A percentile compares a stretch with the other conserved stretches of the same genome.
Conservation (phyloP, 2,329 filamentous ascomycete species). For the Pseudogymnoascus sp. region DNA sequence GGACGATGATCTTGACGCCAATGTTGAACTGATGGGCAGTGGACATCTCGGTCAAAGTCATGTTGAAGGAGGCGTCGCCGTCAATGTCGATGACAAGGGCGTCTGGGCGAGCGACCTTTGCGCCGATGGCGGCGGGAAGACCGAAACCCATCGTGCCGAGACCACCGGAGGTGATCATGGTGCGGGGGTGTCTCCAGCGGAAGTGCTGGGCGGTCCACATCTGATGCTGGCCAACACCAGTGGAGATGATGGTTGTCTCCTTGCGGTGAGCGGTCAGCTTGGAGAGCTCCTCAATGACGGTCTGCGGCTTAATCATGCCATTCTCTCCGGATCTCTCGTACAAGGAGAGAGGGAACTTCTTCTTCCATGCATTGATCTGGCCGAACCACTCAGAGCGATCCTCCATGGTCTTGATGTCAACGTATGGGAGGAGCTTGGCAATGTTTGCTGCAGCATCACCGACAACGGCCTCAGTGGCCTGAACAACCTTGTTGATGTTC, state of each 20-base stretch:
- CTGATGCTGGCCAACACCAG: slow-evolving; percentile 95
- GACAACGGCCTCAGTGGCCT: slow-evolving; percentile 91
- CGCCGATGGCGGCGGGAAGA: slow-evolving; percentile 88
- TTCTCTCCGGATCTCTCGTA: slow-evolving; percentile 72
- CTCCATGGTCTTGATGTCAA: slow-evolving; percentile 53
- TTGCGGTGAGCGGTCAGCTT: slow-evolving; percentile 74
- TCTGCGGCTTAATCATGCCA: slow-evolving; percentile 88
- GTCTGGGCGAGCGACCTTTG: slow-evolving; percentile 70
- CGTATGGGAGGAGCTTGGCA: slow-evolving; percentile 62
- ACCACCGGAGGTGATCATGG: slow-evolving; percentile 94
- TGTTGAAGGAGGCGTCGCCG: slow-evolving; percentile 97
- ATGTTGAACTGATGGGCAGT: slow-evolving; percentile 95
- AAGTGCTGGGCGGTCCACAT: slow-evolving; percentile 99
- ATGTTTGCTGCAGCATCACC: slow-evolving; percentile 84
- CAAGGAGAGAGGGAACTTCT: slow-evolving; percentile 73
- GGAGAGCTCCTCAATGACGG: slow-evolving; percentile 83
- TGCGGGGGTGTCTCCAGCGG: slow-evolving; percentile 84
- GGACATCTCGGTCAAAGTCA: slow-evolving; percentile 93
- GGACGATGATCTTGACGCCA: slow-evolving; percentile 84
- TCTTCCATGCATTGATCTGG: slow-evolving; percentile 87
- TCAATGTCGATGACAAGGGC: slow-evolving; percentile 79
- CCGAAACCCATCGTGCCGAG: slow-evolving; percentile 95
- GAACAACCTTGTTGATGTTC: slow-evolving; percentile 99
- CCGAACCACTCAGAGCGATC: slow-evolving; percentile 79
- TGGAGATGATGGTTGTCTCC: slow-evolving; percentile 78